A percentile compares a stretch with the other conserved stretches of the same genome.
These are phyloP conservation scores for Tulasnella sp. DNA, from an alignment of 768 basidiomycete species.

Conservation along the genomic window DNA sequence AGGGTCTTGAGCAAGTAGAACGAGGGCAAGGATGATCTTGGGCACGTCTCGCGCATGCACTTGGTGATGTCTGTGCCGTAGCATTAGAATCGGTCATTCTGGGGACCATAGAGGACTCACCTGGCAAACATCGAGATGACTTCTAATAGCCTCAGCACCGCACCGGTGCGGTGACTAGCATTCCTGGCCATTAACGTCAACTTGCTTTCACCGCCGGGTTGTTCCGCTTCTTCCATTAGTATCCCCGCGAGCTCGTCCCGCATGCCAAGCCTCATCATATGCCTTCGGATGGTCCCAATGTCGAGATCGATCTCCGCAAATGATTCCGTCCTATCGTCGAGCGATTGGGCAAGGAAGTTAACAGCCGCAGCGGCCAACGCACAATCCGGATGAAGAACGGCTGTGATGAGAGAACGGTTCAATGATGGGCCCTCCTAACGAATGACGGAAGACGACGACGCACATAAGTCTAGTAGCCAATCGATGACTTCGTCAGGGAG, in stretches of 20 bases:
- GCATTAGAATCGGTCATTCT: background rate
- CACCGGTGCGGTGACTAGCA: background rate
- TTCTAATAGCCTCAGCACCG: background rate
- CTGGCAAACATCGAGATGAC: background rate
- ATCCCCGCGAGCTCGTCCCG: background rate
- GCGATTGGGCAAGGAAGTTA: background rate
- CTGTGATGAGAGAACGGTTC: background rate
- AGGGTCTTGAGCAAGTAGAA: conserved; percentile 1
- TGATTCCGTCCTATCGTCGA: background rate
- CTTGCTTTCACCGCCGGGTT: background rate
- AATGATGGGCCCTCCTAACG: background rate
- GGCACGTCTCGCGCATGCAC: background rate
- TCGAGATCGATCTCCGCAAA: conserved; percentile 9
- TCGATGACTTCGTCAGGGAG: background rate
- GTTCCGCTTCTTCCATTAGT: background rate
- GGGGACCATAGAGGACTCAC: background rate
- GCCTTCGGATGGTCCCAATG: background rate
- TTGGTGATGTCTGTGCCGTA: background rate
- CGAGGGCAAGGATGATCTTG: conserved; percentile 4
- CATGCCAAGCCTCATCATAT: background rate
- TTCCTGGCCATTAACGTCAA: background rate
- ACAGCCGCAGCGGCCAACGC: background rate
- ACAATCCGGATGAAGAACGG: background rate
- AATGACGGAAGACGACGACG: background rate
- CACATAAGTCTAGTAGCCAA: conserved; percentile 6